A percentile compares a stretch with the other conserved stretches of the same genome.
These are phyloP conservation scores for Iberis amara DNA, from an alignment of 441 rosid genomes.

Conservation along the genomic window DNA sequence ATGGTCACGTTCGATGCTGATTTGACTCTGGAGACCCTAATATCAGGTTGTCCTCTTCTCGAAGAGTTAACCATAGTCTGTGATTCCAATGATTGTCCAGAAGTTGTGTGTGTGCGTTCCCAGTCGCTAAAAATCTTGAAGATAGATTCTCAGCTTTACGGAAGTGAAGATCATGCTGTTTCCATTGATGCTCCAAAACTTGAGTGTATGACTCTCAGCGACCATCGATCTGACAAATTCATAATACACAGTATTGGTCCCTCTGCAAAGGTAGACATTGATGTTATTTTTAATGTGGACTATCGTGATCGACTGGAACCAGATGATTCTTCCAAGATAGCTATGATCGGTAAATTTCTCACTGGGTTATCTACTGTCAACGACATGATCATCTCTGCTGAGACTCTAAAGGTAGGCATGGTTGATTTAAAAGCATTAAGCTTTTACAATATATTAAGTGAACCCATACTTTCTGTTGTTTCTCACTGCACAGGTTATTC, in stretches of 20 bases:
- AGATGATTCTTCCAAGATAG: slow-evolving; percentile 7
- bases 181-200: slow-evolving; percentile 20
- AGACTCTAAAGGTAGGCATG: slow-evolving; percentile 6
- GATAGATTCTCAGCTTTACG: neutral
- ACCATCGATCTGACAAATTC: slow-evolving; percentile 16
- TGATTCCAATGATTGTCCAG: slow-evolving; percentile 5
- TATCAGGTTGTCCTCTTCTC: slow-evolving; percentile 17
- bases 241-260: slow-evolving; percentile 8
- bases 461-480: neutral
- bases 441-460: neutral
- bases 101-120: slow-evolving; percentile 16
- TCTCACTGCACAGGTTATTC: slow-evolving; percentile 11
- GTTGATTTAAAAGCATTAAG: slow-evolving; percentile 9
- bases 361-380: slow-evolving; percentile 8
- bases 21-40: slow-evolving; percentile 12
- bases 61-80: slow-evolving; percentile 16
- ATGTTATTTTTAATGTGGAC: slow-evolving; percentile 8
- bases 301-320: neutral
- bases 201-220: slow-evolving; percentile 10
- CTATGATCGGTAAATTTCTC: slow-evolving; percentile 15
- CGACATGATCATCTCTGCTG: slow-evolving; percentile 10
- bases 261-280: slow-evolving; percentile 3
- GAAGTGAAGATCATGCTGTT: neutral
- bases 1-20: slow-evolving; percentile 6
- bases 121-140: slow-evolving; percentile 4